Conservation (phyloP, 345 rosid genomes). For the Anacardium occidentale region DNA sequence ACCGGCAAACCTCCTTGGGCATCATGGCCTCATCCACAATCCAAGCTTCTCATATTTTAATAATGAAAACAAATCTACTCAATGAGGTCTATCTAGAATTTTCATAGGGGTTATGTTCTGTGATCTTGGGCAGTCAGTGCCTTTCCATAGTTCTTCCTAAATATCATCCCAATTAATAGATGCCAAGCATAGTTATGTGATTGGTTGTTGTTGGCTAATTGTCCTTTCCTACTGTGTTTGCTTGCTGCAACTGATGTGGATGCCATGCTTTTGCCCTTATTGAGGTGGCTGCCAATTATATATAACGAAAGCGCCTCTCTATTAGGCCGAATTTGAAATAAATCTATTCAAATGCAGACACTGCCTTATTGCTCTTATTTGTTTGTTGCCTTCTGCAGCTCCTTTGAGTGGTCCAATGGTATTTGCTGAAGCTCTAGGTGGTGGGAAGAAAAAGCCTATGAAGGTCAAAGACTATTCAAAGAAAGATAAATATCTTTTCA, state of each 20-base stretch:
- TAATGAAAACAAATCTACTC: background rate
- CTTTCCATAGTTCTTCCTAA: background rate
- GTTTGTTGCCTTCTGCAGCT: conserved; percentile 51
- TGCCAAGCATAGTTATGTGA: background rate
- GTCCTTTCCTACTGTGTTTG: background rate
- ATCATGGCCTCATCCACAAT: too few species aligned
- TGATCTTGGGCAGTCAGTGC: background rate
- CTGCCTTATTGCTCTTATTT: background rate
- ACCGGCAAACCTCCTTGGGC: too few species aligned
- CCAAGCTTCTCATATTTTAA: background rate
- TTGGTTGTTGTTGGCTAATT: background rate
- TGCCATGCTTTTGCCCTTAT: background rate
- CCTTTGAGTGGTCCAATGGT: conserved; percentile 95
- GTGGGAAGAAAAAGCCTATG: conserved; percentile 50
- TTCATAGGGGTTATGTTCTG: background rate
- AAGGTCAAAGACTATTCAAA: conserved; percentile 79
- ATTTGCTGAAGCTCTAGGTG: conserved; percentile 76
- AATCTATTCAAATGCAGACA: background rate
- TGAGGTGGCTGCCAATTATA: background rate
- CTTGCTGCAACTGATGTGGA: background rate
- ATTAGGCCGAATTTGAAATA: background rate
- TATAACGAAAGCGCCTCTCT: background rate
- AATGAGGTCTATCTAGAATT: background rate
- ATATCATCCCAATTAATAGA: background rate
- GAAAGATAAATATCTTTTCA: conserved; percentile 77